Percentiles rank a stretch among this genome's conserved stretches.
Conservation (phyloP, 352 stramenopile species). For the Peronospora belbahrii region DNA sequence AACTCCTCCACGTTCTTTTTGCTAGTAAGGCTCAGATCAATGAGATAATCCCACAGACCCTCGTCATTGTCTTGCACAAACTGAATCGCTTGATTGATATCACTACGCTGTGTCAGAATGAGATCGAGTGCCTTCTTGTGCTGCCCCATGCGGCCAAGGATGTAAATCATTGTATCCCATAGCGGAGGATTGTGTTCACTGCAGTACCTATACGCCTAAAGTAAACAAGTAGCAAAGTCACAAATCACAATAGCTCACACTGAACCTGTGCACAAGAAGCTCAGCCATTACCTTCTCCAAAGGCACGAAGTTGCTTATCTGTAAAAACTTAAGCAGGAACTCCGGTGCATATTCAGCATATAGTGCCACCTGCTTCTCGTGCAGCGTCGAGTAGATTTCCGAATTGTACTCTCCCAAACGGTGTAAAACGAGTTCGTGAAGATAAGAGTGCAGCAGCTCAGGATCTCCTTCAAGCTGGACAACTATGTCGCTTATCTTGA, state of each 20-base stretch:
- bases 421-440: conserved; percentile 70
- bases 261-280: neutral
- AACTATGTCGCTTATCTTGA: conserved; percentile 71
- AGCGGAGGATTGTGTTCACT: conserved; percentile 59
- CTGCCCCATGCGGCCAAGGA: conserved; percentile 77
- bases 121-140: conserved; percentile 80
- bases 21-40: conserved; percentile 71
- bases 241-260: neutral
- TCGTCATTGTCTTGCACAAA: conserved; percentile 76
- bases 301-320: conserved; percentile 76
- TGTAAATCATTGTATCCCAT: conserved; percentile 85
- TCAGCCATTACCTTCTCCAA: conserved; percentile 54
- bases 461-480: conserved; percentile 57
- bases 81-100: conserved; percentile 79
- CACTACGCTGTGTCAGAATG: conserved; percentile 69
- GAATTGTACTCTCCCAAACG: conserved; percentile 71
- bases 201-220: conserved; percentile 72
- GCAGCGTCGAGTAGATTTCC: conserved; percentile 59
- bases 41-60: conserved; percentile 77
- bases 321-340: conserved; percentile 67
- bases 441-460: conserved; percentile 61
- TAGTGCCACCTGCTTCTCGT: conserved; percentile 68
- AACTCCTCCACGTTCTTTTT: conserved; percentile 69
- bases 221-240: neutral
- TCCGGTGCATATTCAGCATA: conserved; percentile 61